Evolutionary conservation across 805 yeast species (phyloP).

Genomic region (Lipomyces chichibuensis): DNA sequence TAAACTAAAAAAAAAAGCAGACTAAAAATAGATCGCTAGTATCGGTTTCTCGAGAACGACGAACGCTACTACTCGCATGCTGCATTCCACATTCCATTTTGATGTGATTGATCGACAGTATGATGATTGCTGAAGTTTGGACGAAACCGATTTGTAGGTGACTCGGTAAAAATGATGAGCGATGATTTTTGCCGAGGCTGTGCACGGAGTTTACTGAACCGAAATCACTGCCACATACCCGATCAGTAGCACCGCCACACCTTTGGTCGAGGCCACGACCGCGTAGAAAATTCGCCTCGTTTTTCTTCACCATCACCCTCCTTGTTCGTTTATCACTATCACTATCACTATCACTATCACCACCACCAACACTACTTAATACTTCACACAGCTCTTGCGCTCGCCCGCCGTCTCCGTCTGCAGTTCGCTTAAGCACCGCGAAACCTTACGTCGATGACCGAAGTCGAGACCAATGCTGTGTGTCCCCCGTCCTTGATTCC

Average conservation of each 20-base stretch:
- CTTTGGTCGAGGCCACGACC: too few species aligned
- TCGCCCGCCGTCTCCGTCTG: background rate
- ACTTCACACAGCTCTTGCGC: conserved; percentile 6
- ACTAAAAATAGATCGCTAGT: background rate
- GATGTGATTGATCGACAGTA: background rate
- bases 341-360: background rate
- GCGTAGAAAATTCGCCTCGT: background rate
- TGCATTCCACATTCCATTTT: background rate
- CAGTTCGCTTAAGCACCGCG: conserved; percentile 5
- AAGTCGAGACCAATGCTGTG: conserved; percentile 37
- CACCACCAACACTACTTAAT: background rate
- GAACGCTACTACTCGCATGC: background rate
- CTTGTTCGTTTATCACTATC: background rate
- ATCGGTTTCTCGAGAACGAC: background rate
- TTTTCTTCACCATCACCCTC: background rate
- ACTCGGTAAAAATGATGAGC: too few species aligned
- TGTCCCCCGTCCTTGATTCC: conserved; percentile 35
- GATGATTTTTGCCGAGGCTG: too few species aligned
- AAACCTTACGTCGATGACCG: conserved; percentile 33
- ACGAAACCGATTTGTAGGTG: too few species aligned
- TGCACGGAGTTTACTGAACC: too few species aligned
- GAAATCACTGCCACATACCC: too few species aligned
- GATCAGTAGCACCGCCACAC: background rate
- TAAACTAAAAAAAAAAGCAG: background rate
- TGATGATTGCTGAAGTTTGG: background rate